Evolutionary conservation across 2,329 filamentous ascomycete genomes (phyloP).

Genomic region (Calonectria hongkongensis): DNA sequence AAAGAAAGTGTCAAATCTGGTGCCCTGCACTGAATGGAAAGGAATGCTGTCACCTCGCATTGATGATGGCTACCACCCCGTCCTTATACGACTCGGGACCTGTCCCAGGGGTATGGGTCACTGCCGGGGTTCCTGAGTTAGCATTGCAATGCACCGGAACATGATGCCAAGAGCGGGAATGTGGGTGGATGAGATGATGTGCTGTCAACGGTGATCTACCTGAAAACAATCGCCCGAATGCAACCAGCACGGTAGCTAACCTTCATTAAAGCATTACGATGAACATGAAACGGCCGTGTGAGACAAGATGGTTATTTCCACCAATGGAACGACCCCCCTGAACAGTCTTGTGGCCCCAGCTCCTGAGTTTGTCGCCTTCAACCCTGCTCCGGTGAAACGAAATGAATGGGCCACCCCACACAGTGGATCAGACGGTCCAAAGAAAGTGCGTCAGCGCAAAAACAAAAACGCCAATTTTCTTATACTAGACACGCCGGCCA

Average conservation of each 20-base stretch:
- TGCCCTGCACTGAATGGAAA: slow-evolving; percentile 18
- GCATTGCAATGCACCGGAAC: neutral
- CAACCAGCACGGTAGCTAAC: neutral
- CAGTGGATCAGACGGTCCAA: neutral
- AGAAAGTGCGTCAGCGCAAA: neutral
- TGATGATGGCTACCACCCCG: neutral
- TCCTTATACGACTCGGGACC: neutral
- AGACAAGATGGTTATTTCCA: neutral
- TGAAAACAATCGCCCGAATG: slow-evolving; percentile 14
- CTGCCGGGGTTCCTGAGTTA: neutral
- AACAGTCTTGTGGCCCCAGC: neutral
- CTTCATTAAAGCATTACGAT: neutral
- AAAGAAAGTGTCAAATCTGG: neutral
- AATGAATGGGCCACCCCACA: neutral
- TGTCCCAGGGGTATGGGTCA: neutral
- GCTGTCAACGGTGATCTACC: neutral
- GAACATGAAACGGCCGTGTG: neutral
- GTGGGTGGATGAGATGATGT: neutral
- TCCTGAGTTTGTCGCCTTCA: neutral
- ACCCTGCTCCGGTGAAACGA: neutral
- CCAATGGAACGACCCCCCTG: neutral
- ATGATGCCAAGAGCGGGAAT: neutral
- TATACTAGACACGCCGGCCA: neutral
- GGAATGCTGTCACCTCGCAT: neutral
- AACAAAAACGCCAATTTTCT: neutral